Percentiles rank a stretch among this genome's conserved stretches.
Conservation (phyloP, 306 rosid species). For the Rosa rugosa region DNA sequence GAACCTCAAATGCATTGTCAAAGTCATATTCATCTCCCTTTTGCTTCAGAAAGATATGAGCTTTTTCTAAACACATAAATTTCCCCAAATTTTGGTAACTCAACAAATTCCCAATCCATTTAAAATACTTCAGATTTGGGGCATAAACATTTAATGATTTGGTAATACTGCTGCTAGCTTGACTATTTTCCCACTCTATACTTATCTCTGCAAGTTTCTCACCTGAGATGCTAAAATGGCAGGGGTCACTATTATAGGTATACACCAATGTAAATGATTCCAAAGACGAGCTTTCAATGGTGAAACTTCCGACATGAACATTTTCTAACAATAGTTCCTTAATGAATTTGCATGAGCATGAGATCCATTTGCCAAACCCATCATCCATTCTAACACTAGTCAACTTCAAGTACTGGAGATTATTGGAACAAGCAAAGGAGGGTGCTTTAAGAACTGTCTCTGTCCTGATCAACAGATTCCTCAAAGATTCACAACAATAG, state of each 20-base stretch:
- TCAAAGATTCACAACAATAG: background rate
- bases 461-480: background rate
- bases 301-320: background rate
- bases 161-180: background rate
- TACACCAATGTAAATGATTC: background rate
- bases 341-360: background rate
- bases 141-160: background rate
- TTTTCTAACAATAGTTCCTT: background rate
- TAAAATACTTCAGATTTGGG: background rate
- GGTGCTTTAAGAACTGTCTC: background rate
- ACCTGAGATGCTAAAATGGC: slow-evolving; percentile 2
- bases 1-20: background rate
- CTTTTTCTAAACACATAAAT: background rate
- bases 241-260: background rate
- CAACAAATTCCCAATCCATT: background rate
- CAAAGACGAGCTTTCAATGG: background rate
- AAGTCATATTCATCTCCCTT: background rate
- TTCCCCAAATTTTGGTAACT: slow-evolving; percentile 1
- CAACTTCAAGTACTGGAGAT: too few species aligned
- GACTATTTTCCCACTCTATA: background rate
- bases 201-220: background rate
- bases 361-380: background rate
- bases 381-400: too few species aligned
- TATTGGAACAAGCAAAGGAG: background rate
- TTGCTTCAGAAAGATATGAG: background rate